Conservation (phyloP, 371 early-diverging fungal species). For the Zychaea mexicana region DNA sequence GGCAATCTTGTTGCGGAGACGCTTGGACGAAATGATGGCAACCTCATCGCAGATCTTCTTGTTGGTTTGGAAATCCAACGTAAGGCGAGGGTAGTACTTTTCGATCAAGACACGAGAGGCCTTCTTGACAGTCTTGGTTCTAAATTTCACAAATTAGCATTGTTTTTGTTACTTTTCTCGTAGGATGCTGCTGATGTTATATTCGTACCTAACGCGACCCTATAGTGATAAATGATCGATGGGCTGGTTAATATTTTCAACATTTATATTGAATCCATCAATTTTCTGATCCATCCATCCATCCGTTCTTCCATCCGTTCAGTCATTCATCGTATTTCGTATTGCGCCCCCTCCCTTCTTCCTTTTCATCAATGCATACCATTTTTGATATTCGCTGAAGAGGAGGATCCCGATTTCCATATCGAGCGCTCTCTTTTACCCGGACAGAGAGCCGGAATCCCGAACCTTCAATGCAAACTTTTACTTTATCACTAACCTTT, state of each 20-base stretch:
- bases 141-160: slow-evolving; percentile 17
- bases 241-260: neutral
- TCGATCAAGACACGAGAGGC: slow-evolving; percentile 99
- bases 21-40: slow-evolving; percentile 98
- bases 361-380: too few relatives aligned
- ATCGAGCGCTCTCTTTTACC: neutral
- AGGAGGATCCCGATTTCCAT: neutral
- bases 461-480: neutral
- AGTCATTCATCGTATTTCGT: slow-evolving; percentile 13
- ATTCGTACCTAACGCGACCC: slow-evolving; percentile 37
- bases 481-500: too few relatives aligned
- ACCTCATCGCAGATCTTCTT: slow-evolving; percentile 98
- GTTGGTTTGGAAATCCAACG: slow-evolving; percentile 99
- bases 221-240: slow-evolving; percentile 3
- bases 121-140: slow-evolving; percentile 99
- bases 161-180: neutral
- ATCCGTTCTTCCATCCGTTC: slow-evolving; percentile 22
- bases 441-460: neutral
- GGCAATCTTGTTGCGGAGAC: slow-evolving; percentile 99
- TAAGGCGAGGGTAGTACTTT: slow-evolving; percentile 99
- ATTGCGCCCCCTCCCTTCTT: neutral
- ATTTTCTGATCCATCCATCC: slow-evolving; percentile 17
- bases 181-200: neutral
- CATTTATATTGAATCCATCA: slow-evolving; percentile 3
- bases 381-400: slow-evolving; percentile 3